These are phyloP conservation scores for Cunninghamia lanceolata DNA, from an alignment of 75 land plant species.

Conservation along the genomic window DNA sequence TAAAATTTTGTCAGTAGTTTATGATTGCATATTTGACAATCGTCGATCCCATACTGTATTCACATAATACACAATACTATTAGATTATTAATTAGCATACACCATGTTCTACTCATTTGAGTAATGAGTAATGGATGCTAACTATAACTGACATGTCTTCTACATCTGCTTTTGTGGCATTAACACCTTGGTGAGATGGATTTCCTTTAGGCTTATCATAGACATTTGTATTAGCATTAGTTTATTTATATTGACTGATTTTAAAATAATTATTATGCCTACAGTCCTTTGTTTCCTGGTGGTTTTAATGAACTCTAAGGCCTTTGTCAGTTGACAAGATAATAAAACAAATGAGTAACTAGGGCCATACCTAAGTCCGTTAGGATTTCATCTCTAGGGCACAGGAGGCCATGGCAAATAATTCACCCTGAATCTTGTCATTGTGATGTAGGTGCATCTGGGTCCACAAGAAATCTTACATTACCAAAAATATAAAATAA, in stretches of 20 bases:
- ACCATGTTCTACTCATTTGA: neutral
- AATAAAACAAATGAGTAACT: neutral
- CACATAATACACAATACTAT: neutral
- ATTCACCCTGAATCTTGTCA: neutral
- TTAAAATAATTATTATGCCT: neutral
- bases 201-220: neutral
- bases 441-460: no score
- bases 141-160: neutral
- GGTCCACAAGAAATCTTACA: no score
- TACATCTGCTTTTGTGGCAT: neutral
- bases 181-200: neutral
- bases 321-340: neutral
- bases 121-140: neutral
- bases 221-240: neutral
- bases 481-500: no score
- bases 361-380: neutral
- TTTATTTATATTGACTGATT: no score
- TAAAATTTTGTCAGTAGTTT: neutral
- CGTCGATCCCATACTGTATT: neutral
- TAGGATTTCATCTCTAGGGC: neutral
- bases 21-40: neutral
- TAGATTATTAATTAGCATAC: neutral
- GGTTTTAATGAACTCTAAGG: neutral
- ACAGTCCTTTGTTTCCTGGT: neutral
- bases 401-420: neutral